phyloP scores from a whole-genome alignment of 495 filamentous ascomycete species.

The Tuber magnatum region DNA sequence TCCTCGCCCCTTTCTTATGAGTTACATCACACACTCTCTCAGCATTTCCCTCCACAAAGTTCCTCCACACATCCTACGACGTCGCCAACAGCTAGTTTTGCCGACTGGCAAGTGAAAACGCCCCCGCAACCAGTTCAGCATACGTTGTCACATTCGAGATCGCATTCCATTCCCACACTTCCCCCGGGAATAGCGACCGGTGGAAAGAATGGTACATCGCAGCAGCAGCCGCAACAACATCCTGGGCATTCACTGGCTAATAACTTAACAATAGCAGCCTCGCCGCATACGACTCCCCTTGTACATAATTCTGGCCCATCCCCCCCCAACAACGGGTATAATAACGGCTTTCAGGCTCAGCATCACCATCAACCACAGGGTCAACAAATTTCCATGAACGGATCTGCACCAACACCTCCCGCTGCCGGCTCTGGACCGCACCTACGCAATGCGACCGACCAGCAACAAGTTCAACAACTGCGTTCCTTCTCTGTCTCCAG shows the following conservation, averaged over 20 bases:
- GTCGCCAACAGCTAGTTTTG: constrained; percentile 26
- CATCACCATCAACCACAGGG: constrained; percentile 35
- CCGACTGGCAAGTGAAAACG: constrained; percentile 34
- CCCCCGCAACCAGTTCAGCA: constrained; percentile 35
- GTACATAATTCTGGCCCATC: constrained; percentile 26
- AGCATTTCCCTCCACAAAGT: constrained; percentile 36
- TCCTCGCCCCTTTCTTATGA: constrained; percentile 34
- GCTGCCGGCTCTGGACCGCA: constrained; percentile 19
- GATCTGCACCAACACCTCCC: constrained; percentile 21
- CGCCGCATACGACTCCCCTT: constrained; percentile 21
- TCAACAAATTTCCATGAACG: constrained; percentile 27
- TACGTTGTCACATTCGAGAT: constrained; percentile 36
- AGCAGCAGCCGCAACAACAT: constrained; percentile 32
- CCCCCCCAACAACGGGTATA: constrained; percentile 31
- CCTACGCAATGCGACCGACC: constrained; percentile 30
- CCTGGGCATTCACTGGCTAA: constrained; percentile 28
- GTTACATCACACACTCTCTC: constrained; percentile 30
- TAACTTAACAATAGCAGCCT: constrained; percentile 22
- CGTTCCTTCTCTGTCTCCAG: constrained; percentile 26
- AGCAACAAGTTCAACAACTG: constrained; percentile 34
- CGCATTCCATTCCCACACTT: constrained; percentile 34
- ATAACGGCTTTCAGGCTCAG: constrained; percentile 26
- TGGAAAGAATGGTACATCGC: constrained; percentile 31
- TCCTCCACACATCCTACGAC: constrained; percentile 33
- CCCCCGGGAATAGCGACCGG: constrained; percentile 24